A percentile compares a stretch with the other conserved stretches of the same genome.
These are phyloP conservation scores for Ogataea polymorpha DNA, from an alignment of 805 yeast genomes.

Conservation along the genomic window DNA sequence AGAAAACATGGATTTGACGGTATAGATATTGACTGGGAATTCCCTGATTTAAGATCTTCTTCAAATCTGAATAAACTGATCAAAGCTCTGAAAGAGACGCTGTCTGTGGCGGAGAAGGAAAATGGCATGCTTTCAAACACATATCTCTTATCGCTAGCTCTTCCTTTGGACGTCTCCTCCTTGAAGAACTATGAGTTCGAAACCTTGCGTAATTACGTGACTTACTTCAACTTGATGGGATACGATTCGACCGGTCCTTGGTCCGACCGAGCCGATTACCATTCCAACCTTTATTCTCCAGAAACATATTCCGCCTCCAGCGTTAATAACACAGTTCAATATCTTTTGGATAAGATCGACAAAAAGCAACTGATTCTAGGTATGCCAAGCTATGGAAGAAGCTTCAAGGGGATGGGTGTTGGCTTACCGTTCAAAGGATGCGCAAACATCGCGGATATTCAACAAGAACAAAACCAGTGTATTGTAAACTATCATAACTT, in stretches of 20 bases:
- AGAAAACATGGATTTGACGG: constrained; percentile 75
- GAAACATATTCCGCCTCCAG: constrained; percentile 32
- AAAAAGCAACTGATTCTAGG: constrained; percentile 63
- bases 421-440: constrained; percentile 19
- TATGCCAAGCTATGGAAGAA: constrained; percentile 80
- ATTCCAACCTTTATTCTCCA: constrained; percentile 56
- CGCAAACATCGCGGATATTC: constrained; percentile 14
- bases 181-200: constrained; percentile 41
- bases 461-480: constrained; percentile 20
- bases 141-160: constrained; percentile 64
- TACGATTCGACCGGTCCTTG: constrained; percentile 85
- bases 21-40: constrained; percentile 94
- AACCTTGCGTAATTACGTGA: constrained; percentile 56
- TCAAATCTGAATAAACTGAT: constrained; percentile 42
- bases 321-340: constrained; percentile 42
- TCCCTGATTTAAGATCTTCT: constrained; percentile 56
- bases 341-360: constrained; percentile 25
- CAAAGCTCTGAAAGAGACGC: constrained; percentile 34
- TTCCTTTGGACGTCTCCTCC: constrained; percentile 61
- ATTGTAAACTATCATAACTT: constrained; percentile 21
- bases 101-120: constrained; percentile 38
- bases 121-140: constrained; percentile 18
- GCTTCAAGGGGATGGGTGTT: constrained; percentile 17
- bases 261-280: constrained; percentile 61
- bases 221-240: constrained; percentile 85